Base-by-base conservation (phyloP, 2,329 filamentous ascomycete genomes). In the Cytospora leucostoma region DNA sequence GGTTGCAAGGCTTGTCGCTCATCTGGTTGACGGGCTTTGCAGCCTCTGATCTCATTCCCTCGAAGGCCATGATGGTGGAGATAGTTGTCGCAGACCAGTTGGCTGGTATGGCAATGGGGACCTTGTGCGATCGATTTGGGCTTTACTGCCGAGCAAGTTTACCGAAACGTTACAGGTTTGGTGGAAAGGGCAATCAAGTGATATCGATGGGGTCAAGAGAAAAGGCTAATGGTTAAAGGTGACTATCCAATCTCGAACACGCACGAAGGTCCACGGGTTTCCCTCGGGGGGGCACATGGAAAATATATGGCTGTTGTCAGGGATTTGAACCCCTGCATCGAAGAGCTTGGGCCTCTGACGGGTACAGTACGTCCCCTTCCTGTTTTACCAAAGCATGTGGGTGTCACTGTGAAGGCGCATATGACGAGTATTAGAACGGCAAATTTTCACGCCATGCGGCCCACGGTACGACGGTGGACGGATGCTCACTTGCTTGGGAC, bases 1-100 rank as follows among this genome's bases (percentile, higher is more conserved):
- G 64, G 21, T 61, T 44, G 51, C 64, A 66, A 27, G 59, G 47
- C 34, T 59, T 63, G 37, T 61, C 57, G 54, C 64, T 66, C 64
- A 66, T 66, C n/a, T 60, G 62, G n/a, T 56, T 38, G 11, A 60
- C 32, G 32, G 32, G 57, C 19, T 47, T 53, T 17, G 32, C 17
- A 33, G 53, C n/a, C 7, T 33, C 27, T 13, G 53, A 37, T 4
- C 17, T 56, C 52, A 56, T 60, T 33, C 32, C 49, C 37, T 35
- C 33, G 7, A 34, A 35, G 27, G 52, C 52, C 33, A 54, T 19
- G 17, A 5, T 0, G 7, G 7, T 15, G 15, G 51, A 19, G 12
- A 8, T 37, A 5, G 17, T 21, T 7, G 52, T 11, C n/a, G 4
- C 12, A 33, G 19, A 1, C 37, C 34, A 21, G 47, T 40, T 50